Base-by-base conservation (phyloP, 257 asterid species). In the Fraxinus excelsior region DNA sequence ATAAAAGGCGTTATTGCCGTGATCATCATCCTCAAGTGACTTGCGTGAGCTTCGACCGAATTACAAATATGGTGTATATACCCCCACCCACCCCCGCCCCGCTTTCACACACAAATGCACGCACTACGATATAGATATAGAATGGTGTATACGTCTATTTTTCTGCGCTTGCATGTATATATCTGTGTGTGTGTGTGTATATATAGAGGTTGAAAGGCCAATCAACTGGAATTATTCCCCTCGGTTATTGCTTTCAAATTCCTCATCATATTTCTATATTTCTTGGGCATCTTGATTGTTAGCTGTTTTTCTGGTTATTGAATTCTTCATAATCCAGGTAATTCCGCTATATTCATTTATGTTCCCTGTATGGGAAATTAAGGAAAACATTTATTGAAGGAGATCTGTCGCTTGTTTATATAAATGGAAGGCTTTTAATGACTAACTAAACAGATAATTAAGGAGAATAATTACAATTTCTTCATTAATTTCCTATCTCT, bases 21-120 rank as follows among this genome's bases (percentile, higher is more conserved):
- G 66, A 58, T 26, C 31, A 9, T 58, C 66, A 58, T n/a, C 29
- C 66, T 21, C 29, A 58, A n/a, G 66, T 58, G 66, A 58, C 29
- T 58, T 58, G 66, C 66, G 66, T 58, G 66, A 58, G 66, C 66
- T 58, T 21, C 66, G 16, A 42, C 3, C 16, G 66, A 58, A 58
- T 58, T 58, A 58, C 66, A 58, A 56, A 56, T 56, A 58, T 58
- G 66, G 66, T 23, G 14, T 58, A 10, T 21, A 21, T 42, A 42
- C 5, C 51, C 53, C 53, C 19, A 11, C 16, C 56, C 16, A 12
- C 8, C 21, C 65, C 56, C 13, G 13, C 21, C 21, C 65, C 31
- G 66, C 66, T 58, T 58, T 58, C 66, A 58, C 66, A 21, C 28
- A 58, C 66, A 58, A 58, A 58, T 58, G 66, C 66, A 58, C 66